phyloP scores from a whole-genome alignment of 2,329 filamentous ascomycete genomes.

The Chaetomium sp. region DNA sequence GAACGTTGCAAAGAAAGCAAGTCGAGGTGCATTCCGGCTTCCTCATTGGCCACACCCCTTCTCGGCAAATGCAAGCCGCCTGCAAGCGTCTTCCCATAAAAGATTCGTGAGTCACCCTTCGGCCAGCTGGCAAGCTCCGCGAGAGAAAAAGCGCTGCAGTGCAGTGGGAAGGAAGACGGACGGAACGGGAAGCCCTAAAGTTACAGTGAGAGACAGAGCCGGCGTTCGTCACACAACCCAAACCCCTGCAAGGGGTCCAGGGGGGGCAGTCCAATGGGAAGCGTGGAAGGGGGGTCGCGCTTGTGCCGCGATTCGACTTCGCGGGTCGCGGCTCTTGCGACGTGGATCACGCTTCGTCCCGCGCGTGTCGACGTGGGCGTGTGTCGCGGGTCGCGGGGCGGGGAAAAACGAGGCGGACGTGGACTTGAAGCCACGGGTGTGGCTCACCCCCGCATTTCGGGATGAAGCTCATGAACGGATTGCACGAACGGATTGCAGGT shows the following conservation, averaged over 20 bases:
- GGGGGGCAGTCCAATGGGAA: slow-evolving; percentile 9
- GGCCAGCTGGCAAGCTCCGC: slow-evolving; percentile 26
- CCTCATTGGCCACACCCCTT: slow-evolving; percentile 18
- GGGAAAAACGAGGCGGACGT: background rate
- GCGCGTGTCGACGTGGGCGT: slow-evolving; percentile 13
- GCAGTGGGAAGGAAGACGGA: no score
- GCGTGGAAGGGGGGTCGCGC: slow-evolving; percentile 7
- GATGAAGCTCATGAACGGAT: no score
- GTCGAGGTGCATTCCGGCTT: slow-evolving; percentile 16
- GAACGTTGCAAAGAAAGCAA: slow-evolving; percentile 19
- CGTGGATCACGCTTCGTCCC: slow-evolving; percentile 6
- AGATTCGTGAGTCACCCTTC: slow-evolving; percentile 27
- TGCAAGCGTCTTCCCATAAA: slow-evolving; percentile 20
- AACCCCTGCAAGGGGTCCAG: no score
- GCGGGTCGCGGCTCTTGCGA: slow-evolving; percentile 18
- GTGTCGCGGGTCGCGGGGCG: slow-evolving; percentile 8
- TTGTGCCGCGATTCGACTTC: slow-evolving; percentile 13
- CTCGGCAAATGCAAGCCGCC: slow-evolving; percentile 16
- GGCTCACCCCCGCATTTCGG: slow-evolving; percentile 5
- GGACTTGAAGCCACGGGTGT: slow-evolving; percentile 14
- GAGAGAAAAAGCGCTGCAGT: slow-evolving; percentile 11
- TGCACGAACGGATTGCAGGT: no score
- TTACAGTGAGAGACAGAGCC: no score
- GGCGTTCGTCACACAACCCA: no score
- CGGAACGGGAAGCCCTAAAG: no score